These are phyloP conservation scores for Triticum dicoccoides DNA, from an alignment of 176 grass and related monocot species.

Conservation along the genomic window DNA sequence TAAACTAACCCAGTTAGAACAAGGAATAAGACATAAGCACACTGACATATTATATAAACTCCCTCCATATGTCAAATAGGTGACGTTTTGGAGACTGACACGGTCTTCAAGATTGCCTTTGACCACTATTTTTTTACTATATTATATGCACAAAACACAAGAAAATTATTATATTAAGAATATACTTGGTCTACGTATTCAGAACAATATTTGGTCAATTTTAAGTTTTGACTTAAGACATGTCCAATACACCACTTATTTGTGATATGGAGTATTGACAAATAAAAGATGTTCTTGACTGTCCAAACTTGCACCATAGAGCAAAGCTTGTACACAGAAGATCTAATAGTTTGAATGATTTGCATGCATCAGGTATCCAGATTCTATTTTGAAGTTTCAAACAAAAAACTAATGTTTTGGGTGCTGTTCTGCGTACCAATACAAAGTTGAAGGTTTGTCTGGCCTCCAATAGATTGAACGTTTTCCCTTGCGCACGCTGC, in stretches of 20 bases:
- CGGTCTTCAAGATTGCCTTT: neutral
- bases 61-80: neutral
- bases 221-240: neutral
- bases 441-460: slow-evolving; percentile 83
- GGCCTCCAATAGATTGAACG: slow-evolving; percentile 93
- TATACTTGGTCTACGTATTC: neutral
- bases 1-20: slow-evolving; percentile 20
- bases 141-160: neutral
- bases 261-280: neutral
- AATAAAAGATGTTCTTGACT: slow-evolving; percentile 10
- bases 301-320: neutral
- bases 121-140: neutral
- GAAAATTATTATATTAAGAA: neutral
- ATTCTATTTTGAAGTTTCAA: slow-evolving; percentile 7
- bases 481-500: slow-evolving; percentile 87
- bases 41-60: neutral
- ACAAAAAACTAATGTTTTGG: slow-evolving; percentile 4
- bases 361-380: slow-evolving; percentile 1
- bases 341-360: slow-evolving; percentile 11
- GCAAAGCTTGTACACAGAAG: slow-evolving; percentile 13
- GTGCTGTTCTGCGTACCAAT: slow-evolving; percentile 62
- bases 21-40: slow-evolving; percentile 27
- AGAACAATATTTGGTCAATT: neutral
- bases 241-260: neutral
- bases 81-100: neutral